Evolutionary conservation across 148 eudicot genomes (phyloP).

Genomic region (Rheum nobile): DNA sequence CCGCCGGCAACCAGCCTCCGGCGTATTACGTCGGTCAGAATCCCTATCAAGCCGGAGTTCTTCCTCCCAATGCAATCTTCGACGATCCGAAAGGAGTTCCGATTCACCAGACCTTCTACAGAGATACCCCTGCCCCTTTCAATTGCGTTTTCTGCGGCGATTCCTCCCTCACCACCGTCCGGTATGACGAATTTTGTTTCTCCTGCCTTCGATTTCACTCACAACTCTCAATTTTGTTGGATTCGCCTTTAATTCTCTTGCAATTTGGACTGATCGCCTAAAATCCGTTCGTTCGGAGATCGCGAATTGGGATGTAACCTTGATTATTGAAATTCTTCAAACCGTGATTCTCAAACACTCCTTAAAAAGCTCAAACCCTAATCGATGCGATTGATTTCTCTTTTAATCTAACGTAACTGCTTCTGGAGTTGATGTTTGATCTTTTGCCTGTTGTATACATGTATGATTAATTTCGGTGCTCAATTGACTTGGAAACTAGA

Average conservation of each 20-base stretch:
- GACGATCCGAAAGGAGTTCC: slow-evolving; percentile 80
- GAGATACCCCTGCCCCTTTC: slow-evolving; percentile 89
- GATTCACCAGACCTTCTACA: slow-evolving; percentile 61
- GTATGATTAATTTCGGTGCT: neutral
- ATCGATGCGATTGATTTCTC: neutral
- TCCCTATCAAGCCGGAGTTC: slow-evolving; percentile 45
- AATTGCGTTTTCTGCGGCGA: slow-evolving; percentile 44
- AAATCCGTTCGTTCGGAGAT: no score
- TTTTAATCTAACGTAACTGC: no score
- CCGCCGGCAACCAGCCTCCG: slow-evolving; percentile 17
- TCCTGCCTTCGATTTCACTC: neutral
- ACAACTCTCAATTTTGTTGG: neutral
- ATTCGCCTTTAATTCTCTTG: neutral
- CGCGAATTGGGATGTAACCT: neutral
- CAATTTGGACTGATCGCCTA: neutral
- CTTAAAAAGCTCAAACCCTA: neutral
- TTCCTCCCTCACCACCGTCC: slow-evolving; percentile 49
- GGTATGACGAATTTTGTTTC: slow-evolving; percentile 16
- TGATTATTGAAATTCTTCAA: neutral
- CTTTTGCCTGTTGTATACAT: neutral
- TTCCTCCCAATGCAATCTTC: slow-evolving; percentile 57
- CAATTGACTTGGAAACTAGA: slow-evolving; percentile 22
- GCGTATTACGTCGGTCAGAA: slow-evolving; percentile 32
- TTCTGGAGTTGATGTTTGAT: neutral
- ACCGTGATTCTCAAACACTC: neutral